Conservation (phyloP, 2,329 filamentous ascomycete species). For the Rutstroemia sp. region DNA sequence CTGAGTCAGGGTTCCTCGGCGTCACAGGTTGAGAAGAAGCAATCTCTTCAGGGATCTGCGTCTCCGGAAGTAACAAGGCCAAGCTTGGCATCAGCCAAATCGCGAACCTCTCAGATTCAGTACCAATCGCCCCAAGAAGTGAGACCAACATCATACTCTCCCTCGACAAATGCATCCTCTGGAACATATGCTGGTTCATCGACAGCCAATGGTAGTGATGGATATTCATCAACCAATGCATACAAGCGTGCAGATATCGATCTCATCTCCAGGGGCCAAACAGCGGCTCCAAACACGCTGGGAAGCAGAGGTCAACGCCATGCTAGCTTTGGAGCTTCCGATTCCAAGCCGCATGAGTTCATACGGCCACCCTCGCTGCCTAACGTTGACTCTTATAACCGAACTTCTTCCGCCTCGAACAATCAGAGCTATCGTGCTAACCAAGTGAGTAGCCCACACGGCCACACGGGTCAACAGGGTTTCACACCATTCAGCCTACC, state of each 20-base stretch:
- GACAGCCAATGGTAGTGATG: conserved; percentile 23
- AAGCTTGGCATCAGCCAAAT: conserved; percentile 19
- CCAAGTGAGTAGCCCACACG: conserved; percentile 36
- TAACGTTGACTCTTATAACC: conserved; percentile 41
- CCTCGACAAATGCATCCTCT: conserved; percentile 22
- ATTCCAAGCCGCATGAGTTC: conserved; percentile 30
- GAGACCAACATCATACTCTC: conserved; percentile 25
- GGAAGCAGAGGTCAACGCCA: conserved; percentile 21
- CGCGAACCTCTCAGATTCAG: conserved; percentile 22
- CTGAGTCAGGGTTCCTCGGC: conserved; percentile 37
- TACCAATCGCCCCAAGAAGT: conserved; percentile 29
- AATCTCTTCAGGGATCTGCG: conserved; percentile 21
- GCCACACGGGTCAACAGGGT: conserved; percentile 53
- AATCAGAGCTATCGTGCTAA: conserved; percentile 38
- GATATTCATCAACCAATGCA: conserved; percentile 14
- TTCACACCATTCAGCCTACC: conserved; percentile 57
- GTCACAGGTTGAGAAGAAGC: conserved; percentile 18
- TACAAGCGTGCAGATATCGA: conserved; percentile 29
- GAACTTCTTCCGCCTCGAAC: conserved; percentile 45
- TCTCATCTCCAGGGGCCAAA: conserved; percentile 21
- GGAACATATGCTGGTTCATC: conserved; percentile 23
- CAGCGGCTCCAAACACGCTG: conserved; percentile 13
- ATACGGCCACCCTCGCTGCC: conserved; percentile 41
- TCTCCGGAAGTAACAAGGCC: conserved; percentile 28
- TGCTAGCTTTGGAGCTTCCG: conserved; percentile 27